Evolutionary conservation across 306 rosid genomes (phyloP), one percentile per base, ranked within the genome.

Genomic region (Prunus mume): DNA sequence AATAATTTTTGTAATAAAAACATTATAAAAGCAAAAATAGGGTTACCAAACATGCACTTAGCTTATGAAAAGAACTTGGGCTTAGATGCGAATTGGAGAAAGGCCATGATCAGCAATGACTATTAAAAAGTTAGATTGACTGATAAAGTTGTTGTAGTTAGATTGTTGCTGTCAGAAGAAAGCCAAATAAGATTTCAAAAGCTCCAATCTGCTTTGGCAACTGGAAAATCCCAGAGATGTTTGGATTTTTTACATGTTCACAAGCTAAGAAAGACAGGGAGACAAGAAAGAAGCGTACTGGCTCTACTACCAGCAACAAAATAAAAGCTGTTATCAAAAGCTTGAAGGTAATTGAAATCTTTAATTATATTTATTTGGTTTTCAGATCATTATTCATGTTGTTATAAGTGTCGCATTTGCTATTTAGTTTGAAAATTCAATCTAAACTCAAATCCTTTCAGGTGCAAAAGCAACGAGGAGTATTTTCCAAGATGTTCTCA

Each of bases 161-260:
- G 91, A 50, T 47, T 38, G 76, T 63, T 67, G 27, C 73, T 77
- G 58, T 82, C 45, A 72, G 56, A 73, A 83, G 80, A 79, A 81
- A 79, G 75, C 61, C 76, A 2, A 78, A 79, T 56, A 10, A 80
- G 78, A 10, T 75, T 64, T 43, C 41, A 64, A 75, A 51, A 73
- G 74, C 20, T 25, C 69, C 86, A 67, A 30, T 80, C 79, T 89
- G 87, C 77, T 80, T 85, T 63, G 88, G 89, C 22, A 83, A 61
- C 70, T 85, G 88, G 86, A 85, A 79, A 56, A n/a, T 87, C 69
- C 93, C 88, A 25, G 78, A 79, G 73, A 75, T 76, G 72, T 78
- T 80, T 77, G 82, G 84, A 72, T 50, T 83, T 67, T 62, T 81
- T 66, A 45, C 76, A 28, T 82, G 65, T 51, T 38, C 68, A 56